A percentile compares a stretch with the other conserved stretches of the same genome.
These are phyloP conservation scores for Blastobotrys capitulatus DNA, from an alignment of 1,139 yeast genomes.

Conservation along the genomic window DNA sequence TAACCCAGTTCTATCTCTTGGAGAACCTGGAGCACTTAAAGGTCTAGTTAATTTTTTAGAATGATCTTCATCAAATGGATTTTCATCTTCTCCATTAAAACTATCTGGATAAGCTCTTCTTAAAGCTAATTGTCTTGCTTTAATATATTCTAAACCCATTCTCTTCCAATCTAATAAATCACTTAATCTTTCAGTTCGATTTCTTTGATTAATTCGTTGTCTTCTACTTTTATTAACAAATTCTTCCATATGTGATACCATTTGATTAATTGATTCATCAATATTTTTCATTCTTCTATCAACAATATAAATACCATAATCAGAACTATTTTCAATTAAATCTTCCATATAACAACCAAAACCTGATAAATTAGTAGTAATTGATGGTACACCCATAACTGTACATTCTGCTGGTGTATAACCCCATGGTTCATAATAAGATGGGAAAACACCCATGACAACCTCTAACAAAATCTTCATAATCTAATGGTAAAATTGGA, in stretches of 20 bases:
- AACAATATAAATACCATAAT: constrained; percentile 94
- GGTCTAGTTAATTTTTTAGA: constrained; percentile 82
- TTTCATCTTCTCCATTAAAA: constrained; percentile 41
- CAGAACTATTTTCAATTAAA: constrained; percentile 87
- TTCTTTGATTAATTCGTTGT: constrained; percentile 96
- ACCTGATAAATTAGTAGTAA: constrained; percentile 93
- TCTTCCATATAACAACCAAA: constrained; percentile 99
- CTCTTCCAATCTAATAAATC: constrained; percentile 96
- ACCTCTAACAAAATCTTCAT: constrained; percentile 97
- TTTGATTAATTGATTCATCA: constrained; percentile 90
- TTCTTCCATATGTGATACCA: constrained; percentile 83
- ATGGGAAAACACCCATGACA: constrained; percentile 99
- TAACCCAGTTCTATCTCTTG: constrained; percentile 53
- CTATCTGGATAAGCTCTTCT: constrained; percentile 92
- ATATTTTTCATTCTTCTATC: constrained; percentile 92
- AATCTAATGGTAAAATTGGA: constrained; percentile 88
- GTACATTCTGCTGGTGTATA: constrained; percentile 99
- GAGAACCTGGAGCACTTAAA: constrained; percentile 93
- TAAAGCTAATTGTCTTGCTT: constrained; percentile 87
- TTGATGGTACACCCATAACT: constrained; percentile 99
- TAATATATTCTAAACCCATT: constrained; percentile 94
- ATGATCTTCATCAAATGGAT: constrained; percentile 32
- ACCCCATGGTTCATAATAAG: constrained; percentile 99
- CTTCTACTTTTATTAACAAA: constrained; percentile 87
- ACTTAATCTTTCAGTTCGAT: constrained; percentile 89